Evolutionary conservation across 139 green algal species (phyloP).

Genomic region (Chlamydomonas schloesseri): DNA sequence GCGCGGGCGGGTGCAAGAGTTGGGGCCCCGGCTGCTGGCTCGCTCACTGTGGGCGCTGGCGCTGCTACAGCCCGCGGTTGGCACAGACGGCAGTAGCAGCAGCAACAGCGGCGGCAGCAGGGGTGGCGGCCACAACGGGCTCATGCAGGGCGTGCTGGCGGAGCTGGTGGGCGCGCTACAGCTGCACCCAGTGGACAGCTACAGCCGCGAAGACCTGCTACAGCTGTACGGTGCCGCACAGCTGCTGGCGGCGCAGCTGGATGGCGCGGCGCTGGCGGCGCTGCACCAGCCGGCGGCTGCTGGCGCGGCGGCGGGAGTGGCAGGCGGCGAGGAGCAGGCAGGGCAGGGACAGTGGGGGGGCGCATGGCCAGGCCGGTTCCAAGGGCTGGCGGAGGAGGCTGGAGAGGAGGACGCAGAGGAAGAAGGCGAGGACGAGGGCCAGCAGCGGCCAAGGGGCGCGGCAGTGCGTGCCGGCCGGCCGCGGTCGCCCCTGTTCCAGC

Average conservation of each 20-base stretch:
- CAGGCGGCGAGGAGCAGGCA: not conserved
- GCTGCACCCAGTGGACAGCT: not conserved
- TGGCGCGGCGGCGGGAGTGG: not conserved
- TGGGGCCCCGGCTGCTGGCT: not conserved
- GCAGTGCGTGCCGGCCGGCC: no score
- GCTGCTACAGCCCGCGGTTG: not conserved
- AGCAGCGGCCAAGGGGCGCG: no score
- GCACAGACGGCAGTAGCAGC: not conserved
- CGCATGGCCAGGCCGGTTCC: not conserved
- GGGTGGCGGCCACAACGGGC: not conserved
- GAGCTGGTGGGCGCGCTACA: no score
- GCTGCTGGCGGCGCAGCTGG: not conserved
- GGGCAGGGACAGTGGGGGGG: not conserved
- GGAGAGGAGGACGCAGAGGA: no score
- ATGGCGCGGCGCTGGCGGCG: no score
- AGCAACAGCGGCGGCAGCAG: not conserved
- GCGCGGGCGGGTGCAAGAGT: not conserved
- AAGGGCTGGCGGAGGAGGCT: not conserved
- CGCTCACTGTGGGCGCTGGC: slow-evolving; percentile 15
- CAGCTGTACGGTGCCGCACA: slow-evolving; percentile 17
- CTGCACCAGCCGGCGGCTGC: not conserved
- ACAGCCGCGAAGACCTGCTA: not conserved
- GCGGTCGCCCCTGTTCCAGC: no score
- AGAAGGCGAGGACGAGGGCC: no score
- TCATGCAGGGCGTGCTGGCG: no score